Evolutionary conservation across 2,329 filamentous ascomycete genomes (phyloP), one percentile per base, ranked within the genome.

Genomic region (Akanthomyces muscarius): DNA sequence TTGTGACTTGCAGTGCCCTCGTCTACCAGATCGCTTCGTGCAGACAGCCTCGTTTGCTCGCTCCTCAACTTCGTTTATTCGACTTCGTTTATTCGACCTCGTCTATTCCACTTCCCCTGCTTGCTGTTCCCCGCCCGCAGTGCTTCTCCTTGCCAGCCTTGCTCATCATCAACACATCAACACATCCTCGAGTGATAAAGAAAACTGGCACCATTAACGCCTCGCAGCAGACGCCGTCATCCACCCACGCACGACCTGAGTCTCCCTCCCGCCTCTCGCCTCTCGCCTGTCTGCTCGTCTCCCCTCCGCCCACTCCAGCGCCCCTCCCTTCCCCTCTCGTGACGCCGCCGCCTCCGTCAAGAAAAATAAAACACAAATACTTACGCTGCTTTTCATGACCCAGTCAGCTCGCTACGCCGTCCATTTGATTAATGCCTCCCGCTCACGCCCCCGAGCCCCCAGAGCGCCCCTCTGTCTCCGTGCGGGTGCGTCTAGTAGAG

Each of bases 401-500:
- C 55, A 38, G 55, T 45, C 42, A 21, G 18, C 18, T 50, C 47
- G 10, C 33, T 28, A 21, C 42, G 45, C 45, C 42, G 30, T 21
- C 50, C 30, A 28, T 33, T 51, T 44, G 16, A 60, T 60, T 21
- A 33, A 25, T 13, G 25, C 21, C 25, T 45, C 48, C 38, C 21
- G 41, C 33, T 21, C 45, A 41, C 56, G n/a, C 44, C 44, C 38
- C 45, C 47, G 45, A 59, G 14, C 45, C 33, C 33, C 54, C 30
- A 50, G 25, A 41, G 10, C 25, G 57, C 36, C 48, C 48, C 56
- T 47, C 45, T 18, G 33, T 38, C 45, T 23, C 56, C 56, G 57
- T 61, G 57, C 57, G 57, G 23, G 48, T 61, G 57, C 57, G 48
- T 60, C 57, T 60, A 60, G 57, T 60, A 47, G 57, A 60, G 47